phyloP scores from a whole-genome alignment of 768 basidiomycete genomes.

The Sporobolomyces roseus region DNA sequence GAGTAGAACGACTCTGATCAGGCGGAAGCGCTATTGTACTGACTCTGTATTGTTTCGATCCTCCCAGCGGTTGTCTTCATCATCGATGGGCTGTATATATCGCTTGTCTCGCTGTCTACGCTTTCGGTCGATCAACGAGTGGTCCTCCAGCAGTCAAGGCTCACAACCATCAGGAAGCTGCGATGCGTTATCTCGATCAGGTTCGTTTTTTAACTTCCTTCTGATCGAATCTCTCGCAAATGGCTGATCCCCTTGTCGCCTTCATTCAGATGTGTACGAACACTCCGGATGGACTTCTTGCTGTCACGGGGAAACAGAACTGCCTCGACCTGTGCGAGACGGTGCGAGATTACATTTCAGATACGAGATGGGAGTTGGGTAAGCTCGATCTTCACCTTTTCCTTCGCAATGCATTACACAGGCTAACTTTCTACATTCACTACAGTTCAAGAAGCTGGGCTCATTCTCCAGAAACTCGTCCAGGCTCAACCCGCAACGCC shows the following conservation, averaged over 20 bases:
- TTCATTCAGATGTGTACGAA: slow-evolving; percentile 34
- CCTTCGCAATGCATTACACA: not conserved
- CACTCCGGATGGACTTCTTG: slow-evolving; percentile 39
- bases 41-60: not conserved
- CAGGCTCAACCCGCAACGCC: slow-evolving; percentile 7
- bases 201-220: slow-evolving; percentile 1
- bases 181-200: slow-evolving; percentile 38
- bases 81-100: slow-evolving; percentile 43
- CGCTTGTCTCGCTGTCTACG: slow-evolving; percentile 40
- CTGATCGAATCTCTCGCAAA: no score
- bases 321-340: slow-evolving; percentile 34
- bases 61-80: slow-evolving; percentile 29
- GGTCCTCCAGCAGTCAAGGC: slow-evolving; percentile 18
- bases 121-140: slow-evolving; percentile 29
- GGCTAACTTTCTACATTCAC: not conserved
- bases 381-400: not conserved
- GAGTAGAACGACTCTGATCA: not conserved
- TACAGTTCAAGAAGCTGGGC: slow-evolving; percentile 34
- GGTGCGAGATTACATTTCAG: slow-evolving; percentile 34
- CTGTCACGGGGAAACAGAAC: slow-evolving; percentile 33
- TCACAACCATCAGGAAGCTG: slow-evolving; percentile 19
- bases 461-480: slow-evolving; percentile 25
- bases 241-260: not conserved
- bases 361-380: slow-evolving; percentile 37
- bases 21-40: not conserved